Base-by-base conservation (phyloP, 139 green algal species). In the Dunaliella sp. region DNA sequence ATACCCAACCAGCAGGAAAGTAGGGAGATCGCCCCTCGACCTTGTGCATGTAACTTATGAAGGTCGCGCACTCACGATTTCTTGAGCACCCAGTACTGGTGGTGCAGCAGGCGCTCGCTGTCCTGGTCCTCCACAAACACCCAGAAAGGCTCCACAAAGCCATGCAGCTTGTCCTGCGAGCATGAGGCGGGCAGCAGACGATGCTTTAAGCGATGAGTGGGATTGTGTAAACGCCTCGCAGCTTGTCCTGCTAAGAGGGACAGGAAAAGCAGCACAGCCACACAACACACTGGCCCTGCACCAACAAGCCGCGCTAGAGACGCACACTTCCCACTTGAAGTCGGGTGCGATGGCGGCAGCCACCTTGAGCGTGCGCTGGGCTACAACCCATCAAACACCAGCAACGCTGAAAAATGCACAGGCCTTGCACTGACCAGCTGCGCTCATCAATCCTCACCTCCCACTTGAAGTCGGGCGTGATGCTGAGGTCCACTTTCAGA, bases 391-490 rank as follows among this genome's bases (percentile, higher is more conserved):
- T n/a, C n/a, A n/a, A n/a, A n/a, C n/a, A n/a, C n/a, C n/a, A n/a
- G n/a, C n/a, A n/a, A n/a, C n/a, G n/a, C n/a, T n/a, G n/a, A n/a
- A n/a, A n/a, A n/a, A n/a, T n/a, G n/a, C n/a, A n/a, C n/a, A n/a
- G n/a, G n/a, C n/a, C n/a, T n/a, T n/a, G n/a, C n/a, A n/a, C n/a
- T n/a, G n/a, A n/a, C n/a, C n/a, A n/a, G n/a, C n/a, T n/a, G n/a
- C n/a, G n/a, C n/a, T n/a, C n/a, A n/a, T n/a, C n/a, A n/a, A n/a
- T 25, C 35, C 38, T 84, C 2, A 78, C 81, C 36, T 98, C 95
- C 97, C 97, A 99, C 83, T 95, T 91, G 89, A 99, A 99, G 92
- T 99, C 97, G 1, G 97, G 96, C 21, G 97, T 98, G 90, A 99
- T 94, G 65, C 94, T 98, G 77, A 99, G 93, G 93, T 99, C 97